A percentile compares a stretch with the other conserved stretches of the same genome.
These are phyloP conservation scores for Heliamphora exappendiculata DNA, from an alignment of 148 eudicot genomes.

Conservation along the genomic window DNA sequence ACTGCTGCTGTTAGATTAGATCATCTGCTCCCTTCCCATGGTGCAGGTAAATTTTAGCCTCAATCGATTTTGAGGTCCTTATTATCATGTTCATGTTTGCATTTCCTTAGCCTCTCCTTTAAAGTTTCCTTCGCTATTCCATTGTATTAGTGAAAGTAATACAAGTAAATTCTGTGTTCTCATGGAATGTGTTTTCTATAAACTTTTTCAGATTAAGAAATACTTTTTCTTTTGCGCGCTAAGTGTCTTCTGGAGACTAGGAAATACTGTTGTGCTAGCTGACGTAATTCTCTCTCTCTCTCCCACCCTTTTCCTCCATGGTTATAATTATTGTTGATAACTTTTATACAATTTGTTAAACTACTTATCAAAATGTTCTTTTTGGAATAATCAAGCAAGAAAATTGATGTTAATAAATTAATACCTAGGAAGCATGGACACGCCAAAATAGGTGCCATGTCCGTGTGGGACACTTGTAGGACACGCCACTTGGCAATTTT, in stretches of 20 bases:
- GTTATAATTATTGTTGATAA: not conserved
- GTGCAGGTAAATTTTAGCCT: slow-evolving; percentile 30
- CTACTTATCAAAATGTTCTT: not conserved
- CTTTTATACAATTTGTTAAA: not conserved
- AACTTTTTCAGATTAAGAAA: not conserved
- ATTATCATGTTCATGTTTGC: not conserved
- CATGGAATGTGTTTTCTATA: not conserved
- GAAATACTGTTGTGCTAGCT: not conserved
- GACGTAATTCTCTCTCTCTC: too few relatives aligned
- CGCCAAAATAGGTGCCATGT: too few relatives aligned
- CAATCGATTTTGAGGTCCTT: not conserved
- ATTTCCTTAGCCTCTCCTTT: not conserved
- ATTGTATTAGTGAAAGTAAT: not conserved
- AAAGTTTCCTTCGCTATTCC: not conserved
- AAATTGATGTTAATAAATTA: too few relatives aligned
- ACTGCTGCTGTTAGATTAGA: slow-evolving; percentile 83
- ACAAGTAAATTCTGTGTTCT: not conserved
- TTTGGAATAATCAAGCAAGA: not conserved
- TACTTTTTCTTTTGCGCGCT: not conserved
- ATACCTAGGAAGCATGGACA: too few relatives aligned
- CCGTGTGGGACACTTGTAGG: too few relatives aligned
- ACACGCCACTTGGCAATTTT: too few relatives aligned
- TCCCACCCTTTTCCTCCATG: not conserved
- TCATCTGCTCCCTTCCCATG: slow-evolving; percentile 84
- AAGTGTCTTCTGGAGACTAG: not conserved